phyloP scores from a whole-genome alignment of 805 yeast genomes.

The Metahyphopichia silvanorum region DNA sequence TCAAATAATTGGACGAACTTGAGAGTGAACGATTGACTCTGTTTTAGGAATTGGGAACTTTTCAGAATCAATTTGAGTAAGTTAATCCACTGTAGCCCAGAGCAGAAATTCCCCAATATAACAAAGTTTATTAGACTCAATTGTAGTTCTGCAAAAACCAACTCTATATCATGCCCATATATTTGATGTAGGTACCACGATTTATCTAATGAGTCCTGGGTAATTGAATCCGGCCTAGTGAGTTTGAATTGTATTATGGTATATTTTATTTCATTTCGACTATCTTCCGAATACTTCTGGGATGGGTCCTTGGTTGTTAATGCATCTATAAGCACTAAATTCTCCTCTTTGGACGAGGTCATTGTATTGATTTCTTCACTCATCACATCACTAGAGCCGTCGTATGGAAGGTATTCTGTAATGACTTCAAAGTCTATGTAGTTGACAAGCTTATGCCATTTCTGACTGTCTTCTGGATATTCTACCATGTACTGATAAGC shows the following conservation, averaged over 20 bases:
- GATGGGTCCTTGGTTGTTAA: constrained; percentile 20
- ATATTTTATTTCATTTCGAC: constrained; percentile 35
- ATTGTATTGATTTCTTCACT: constrained; percentile 37
- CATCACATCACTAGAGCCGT: constrained; percentile 1
- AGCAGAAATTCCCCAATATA: constrained; percentile 59
- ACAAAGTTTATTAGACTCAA: constrained; percentile 47
- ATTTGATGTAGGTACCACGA: constrained; percentile 52
- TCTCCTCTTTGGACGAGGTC: constrained; percentile 50
- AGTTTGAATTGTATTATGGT: constrained; percentile 40
- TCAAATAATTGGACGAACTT: constrained; percentile 27
- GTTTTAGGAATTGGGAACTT: constrained; percentile 17
- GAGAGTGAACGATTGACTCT: constrained; percentile 20
- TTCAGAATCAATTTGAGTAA: constrained; percentile 43
- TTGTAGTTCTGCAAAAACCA: constrained; percentile 52
- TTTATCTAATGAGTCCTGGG: constrained; percentile 55
- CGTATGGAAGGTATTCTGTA: constrained; percentile 11
- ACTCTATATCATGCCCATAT: constrained; percentile 23
- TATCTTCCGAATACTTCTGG: constrained; percentile 17
- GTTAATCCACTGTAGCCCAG: constrained; percentile 62
- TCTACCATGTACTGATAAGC: constrained; percentile 32
- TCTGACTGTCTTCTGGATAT: constrained; percentile 26
- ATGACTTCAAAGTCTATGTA: constrained; percentile 22
- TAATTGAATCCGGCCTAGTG: constrained; percentile 37
- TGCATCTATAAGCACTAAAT: constrained; percentile 35
- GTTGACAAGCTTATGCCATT: constrained; percentile 10